Base-by-base conservation (phyloP, 768 basidiomycete species). In the Cystofilobasidium ferigula region DNA sequence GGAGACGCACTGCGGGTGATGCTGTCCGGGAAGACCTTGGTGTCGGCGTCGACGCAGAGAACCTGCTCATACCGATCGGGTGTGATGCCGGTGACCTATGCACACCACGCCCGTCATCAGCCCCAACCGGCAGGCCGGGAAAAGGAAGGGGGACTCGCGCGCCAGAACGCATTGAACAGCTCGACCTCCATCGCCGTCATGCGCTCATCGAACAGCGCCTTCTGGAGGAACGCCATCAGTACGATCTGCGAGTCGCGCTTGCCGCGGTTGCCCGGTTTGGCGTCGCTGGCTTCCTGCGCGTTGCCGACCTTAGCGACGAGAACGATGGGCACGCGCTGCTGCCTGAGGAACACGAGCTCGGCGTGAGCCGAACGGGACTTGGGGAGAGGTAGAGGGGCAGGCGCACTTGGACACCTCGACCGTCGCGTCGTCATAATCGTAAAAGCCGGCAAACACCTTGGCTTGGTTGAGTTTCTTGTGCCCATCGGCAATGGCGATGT, bases 101-200 rank as follows among this genome's bases (percentile, higher is more conserved):
- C 10, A 42, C 10, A 20, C 10, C 10, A 42, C 10, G 40, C 10
- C 40, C 10, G 20, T 20, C 40, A 20, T 10, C 10, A 42, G 40
- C 20, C 40, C 10, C 10, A 42, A 10, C 40, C 20, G 40, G 10
- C 10, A 42, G 40, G 10, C 40, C 40, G 20, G 40, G 20, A 20
- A 10, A 20, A 10, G 20, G 40, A 20, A 42, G 40, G 40, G 20
- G 10, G 40, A 42, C 40, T 10, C 20, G 20, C 81, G 62, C 94
- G 80, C 95, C 94, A 98, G n/a, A 98, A 80, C 62, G 90, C 86
- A 77, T 99, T 99, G 84, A 99, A 99, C 77, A 98, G 97, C 78
- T 98, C 95, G 76, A 98, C 97, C 78, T 98, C 95, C 75, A 99
- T 92, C 62, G 89, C 94, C 68, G 94, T 95, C 94, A 99, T 98